Percentiles rank a stretch among this genome's conserved stretches.
Evolutionary conservation across 2,329 filamentous ascomycete species (phyloP).

Genomic region (Clarireedia sp.): DNA sequence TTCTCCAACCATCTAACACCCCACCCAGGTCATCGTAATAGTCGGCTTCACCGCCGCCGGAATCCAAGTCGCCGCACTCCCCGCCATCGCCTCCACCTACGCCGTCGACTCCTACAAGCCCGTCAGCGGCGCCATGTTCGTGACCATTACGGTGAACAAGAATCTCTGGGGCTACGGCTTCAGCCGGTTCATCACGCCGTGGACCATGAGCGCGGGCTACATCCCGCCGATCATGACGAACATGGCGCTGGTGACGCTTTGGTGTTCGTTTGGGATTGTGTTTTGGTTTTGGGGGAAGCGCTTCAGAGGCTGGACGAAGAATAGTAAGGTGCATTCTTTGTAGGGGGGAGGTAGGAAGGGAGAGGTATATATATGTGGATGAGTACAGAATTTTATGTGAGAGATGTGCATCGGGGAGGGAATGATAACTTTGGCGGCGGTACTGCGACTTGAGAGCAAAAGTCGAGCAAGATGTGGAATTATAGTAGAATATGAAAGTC

Average conservation of each 20-base stretch:
- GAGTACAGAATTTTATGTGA: too few species aligned
- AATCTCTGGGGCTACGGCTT: slow-evolving; percentile 57
- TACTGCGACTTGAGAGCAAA: too few species aligned
- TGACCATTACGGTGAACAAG: slow-evolving; percentile 55
- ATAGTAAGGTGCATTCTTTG: not conserved
- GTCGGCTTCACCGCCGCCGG: slow-evolving; percentile 48
- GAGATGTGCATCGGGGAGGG: too few species aligned
- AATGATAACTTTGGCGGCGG: too few species aligned
- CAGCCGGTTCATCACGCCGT: slow-evolving; percentile 45
- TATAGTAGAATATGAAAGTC: too few species aligned
- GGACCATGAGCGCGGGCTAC: slow-evolving; percentile 42
- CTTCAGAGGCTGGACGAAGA: slow-evolving; percentile 32
- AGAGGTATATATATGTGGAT: too few species aligned
- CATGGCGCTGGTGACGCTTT: slow-evolving; percentile 43
- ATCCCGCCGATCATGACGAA: slow-evolving; percentile 54
- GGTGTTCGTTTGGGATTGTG: slow-evolving; percentile 41
- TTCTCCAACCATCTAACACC: not conserved
- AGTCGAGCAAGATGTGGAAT: too few species aligned
- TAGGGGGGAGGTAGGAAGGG: not conserved
- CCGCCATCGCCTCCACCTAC: slow-evolving; percentile 48
- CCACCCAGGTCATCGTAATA: slow-evolving; percentile 37
- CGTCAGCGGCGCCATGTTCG: slow-evolving; percentile 50
- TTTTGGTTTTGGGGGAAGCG: slow-evolving; percentile 53
- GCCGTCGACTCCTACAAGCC: slow-evolving; percentile 57
- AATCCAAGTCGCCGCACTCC: slow-evolving; percentile 52